Evolutionary conservation across 176 grass and related monocot genomes (phyloP).

Genomic region (Dactylis glomerata): DNA sequence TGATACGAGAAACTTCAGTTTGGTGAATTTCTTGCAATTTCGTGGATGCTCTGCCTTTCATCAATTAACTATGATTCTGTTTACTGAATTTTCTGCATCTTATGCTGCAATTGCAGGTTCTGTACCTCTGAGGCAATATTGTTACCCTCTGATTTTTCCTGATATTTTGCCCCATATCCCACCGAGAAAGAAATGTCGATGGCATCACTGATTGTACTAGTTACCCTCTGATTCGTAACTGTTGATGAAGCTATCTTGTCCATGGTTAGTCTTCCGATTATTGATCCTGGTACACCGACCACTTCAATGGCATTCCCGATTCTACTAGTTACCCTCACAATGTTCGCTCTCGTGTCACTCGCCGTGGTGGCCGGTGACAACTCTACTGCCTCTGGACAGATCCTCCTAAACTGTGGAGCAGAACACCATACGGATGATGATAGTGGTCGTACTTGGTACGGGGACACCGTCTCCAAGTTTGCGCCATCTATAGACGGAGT

Average conservation of each 20-base stretch:
- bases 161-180: background rate
- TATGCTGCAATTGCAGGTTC: conserved; percentile 12
- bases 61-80: background rate
- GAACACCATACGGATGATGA: background rate
- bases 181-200: background rate
- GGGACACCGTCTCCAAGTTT: conserved; percentile 46
- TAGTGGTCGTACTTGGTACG: conserved; percentile 31
- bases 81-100: background rate
- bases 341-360: background rate
- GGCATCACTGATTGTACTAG: no score
- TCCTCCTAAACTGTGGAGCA: conserved; percentile 50
- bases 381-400: background rate
- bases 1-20: no score
- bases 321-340: conserved; percentile 12
- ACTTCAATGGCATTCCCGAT: background rate
- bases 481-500: conserved; percentile 28
- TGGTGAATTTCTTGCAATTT: no score
- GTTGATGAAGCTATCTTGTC: background rate
- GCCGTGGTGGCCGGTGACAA: background rate
- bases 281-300: background rate
- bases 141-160: background rate
- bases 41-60: no score
- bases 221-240: no score
- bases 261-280: background rate
- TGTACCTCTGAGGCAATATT: background rate